These are phyloP conservation scores for Pisolithus albus DNA, from an alignment of 768 basidiomycete genomes.

Conservation along the genomic window DNA sequence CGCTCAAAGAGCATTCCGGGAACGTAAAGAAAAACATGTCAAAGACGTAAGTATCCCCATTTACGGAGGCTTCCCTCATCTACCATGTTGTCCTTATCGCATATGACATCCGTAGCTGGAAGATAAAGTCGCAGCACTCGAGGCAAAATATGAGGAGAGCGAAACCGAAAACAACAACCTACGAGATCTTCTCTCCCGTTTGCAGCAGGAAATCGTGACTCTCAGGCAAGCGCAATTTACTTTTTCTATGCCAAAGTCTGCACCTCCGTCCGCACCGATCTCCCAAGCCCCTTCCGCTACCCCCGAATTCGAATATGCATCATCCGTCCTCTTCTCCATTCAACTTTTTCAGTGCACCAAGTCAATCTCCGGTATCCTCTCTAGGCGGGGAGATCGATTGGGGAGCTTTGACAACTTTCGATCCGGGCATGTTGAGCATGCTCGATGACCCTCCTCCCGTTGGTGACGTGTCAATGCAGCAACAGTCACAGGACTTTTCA, in stretches of 20 bases:
- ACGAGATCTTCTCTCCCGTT: slow-evolving; percentile 72
- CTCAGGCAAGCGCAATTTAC: slow-evolving; percentile 82
- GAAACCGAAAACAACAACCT: slow-evolving; percentile 82
- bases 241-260: slow-evolving; percentile 61
- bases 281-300: slow-evolving; percentile 16
- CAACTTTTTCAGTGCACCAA: slow-evolving; percentile 19
- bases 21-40: slow-evolving; percentile 95
- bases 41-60: slow-evolving; percentile 67
- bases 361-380: slow-evolving; percentile 24
- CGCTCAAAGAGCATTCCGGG: slow-evolving; percentile 94
- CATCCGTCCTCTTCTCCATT: slow-evolving; percentile 10
- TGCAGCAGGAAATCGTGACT: slow-evolving; percentile 81
- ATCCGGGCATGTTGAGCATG: slow-evolving; percentile 57
- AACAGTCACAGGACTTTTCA: slow-evolving; percentile 41
- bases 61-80: neutral
- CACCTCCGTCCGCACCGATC: neutral
- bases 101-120: slow-evolving; percentile 54
- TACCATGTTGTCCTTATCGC: neutral
- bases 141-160: slow-evolving; percentile 70
- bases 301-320: slow-evolving; percentile 16
- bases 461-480: slow-evolving; percentile 47
- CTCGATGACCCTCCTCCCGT: slow-evolving; percentile 58
- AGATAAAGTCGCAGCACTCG: slow-evolving; percentile 82
- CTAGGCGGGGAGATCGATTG: slow-evolving; percentile 41
- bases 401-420: slow-evolving; percentile 62